Evolutionary conservation across 345 rosid species (phyloP).

Genomic region (Salix udensis): DNA sequence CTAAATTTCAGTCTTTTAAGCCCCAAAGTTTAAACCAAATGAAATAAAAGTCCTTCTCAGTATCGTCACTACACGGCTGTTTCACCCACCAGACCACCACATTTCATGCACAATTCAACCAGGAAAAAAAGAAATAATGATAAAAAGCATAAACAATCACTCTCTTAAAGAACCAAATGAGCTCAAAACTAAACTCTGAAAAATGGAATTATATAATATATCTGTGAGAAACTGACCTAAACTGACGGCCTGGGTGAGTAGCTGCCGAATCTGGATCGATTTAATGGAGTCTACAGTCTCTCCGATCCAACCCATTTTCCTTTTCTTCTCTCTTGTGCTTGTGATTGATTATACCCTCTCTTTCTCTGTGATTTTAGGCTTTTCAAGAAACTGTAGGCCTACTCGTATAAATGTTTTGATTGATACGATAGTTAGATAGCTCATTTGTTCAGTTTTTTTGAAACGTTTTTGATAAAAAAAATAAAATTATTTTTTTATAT

Average conservation of each 20-base stretch:
- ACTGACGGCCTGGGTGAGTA: slow-evolving; percentile 70
- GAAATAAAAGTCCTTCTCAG: background rate
- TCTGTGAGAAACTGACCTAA: slow-evolving; percentile 53
- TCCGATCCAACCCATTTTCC: slow-evolving; percentile 69
- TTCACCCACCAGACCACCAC: background rate
- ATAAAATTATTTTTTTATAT: too few relatives aligned
- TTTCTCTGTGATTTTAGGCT: background rate
- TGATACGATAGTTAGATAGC: too few relatives aligned
- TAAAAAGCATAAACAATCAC: background rate
- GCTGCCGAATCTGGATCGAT: slow-evolving; percentile 81
- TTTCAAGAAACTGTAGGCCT: background rate
- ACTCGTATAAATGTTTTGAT: too few relatives aligned
- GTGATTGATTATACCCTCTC: background rate
- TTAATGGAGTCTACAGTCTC: slow-evolving; percentile 71
- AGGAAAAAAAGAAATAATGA: background rate
- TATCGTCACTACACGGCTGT: background rate
- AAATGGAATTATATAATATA: background rate
- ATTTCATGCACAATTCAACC: background rate
- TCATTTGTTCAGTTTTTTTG: too few relatives aligned
- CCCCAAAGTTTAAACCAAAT: background rate
- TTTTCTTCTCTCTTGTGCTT: background rate
- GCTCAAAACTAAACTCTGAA: background rate
- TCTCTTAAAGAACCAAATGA: background rate
- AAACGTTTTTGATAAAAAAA: too few relatives aligned
- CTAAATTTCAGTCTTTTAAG: background rate